Evolutionary conservation across 2,329 filamentous ascomycete species (phyloP).

Genomic region (Aureobasidium uvarum): DNA sequence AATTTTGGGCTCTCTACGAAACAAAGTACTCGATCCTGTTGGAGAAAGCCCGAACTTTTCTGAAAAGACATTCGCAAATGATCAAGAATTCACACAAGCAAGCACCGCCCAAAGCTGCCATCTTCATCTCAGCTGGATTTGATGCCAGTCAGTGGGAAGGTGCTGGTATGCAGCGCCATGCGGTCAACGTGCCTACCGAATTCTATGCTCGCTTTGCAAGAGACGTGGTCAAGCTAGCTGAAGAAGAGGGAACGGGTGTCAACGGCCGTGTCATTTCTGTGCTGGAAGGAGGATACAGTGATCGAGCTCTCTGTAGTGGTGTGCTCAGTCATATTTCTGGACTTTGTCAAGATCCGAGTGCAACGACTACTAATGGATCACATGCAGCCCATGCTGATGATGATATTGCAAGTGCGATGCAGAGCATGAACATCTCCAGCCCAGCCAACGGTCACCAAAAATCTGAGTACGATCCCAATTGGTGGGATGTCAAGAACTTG

Average conservation of each 20-base stretch:
- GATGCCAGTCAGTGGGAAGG: slow-evolving; percentile 96
- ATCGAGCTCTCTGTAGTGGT: slow-evolving; percentile 83
- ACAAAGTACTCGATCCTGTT: slow-evolving; percentile 72
- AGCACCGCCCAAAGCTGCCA: slow-evolving; percentile 71
- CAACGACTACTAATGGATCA: not conserved
- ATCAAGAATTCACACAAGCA: slow-evolving; percentile 58
- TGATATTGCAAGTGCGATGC: slow-evolving; percentile 12
- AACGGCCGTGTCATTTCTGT: slow-evolving; percentile 90
- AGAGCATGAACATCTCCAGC: slow-evolving; percentile 22
- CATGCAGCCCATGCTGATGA: not conserved
- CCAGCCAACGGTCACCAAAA: slow-evolving; percentile 31
- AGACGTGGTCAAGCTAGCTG: slow-evolving; percentile 77
- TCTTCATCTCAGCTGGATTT: slow-evolving; percentile 95
- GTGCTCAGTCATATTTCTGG: slow-evolving; percentile 88
- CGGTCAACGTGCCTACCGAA: slow-evolving; percentile 91
- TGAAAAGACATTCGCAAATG: slow-evolving; percentile 69
- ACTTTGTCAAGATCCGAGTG: slow-evolving; percentile 57
- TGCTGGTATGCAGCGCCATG: slow-evolving; percentile 89
- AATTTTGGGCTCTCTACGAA: slow-evolving; percentile 90
- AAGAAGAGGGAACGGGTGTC: slow-evolving; percentile 72
- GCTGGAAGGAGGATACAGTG: slow-evolving; percentile 92
- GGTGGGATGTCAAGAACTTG: slow-evolving; percentile 56
- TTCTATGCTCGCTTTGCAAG: slow-evolving; percentile 91
- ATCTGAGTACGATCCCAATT: slow-evolving; percentile 42
- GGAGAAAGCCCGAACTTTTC: slow-evolving; percentile 74